Percentiles rank a stretch among this genome's conserved stretches.
Evolutionary conservation across 2,329 filamentous ascomycete genomes (phyloP).

Genomic region (Colletotrichum sidae): DNA sequence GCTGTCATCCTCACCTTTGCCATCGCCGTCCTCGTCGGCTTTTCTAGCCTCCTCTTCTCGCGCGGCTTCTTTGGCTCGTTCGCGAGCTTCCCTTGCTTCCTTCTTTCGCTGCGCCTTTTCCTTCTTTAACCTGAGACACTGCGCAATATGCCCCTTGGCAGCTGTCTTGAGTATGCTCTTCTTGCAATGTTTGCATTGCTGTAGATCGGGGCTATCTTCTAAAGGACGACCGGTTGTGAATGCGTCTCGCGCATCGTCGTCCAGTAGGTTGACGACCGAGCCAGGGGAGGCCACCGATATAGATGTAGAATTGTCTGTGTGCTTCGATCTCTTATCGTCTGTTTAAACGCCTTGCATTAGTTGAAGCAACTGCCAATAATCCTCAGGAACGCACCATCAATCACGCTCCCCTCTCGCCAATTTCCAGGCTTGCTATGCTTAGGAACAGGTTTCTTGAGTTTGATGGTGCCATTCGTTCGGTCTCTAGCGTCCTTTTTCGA

Average conservation of each 20-base stretch:
- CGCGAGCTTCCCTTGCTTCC: conserved; percentile 77
- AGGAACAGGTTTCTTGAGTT: conserved; percentile 71
- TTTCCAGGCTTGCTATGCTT: conserved; percentile 76
- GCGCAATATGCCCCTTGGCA: conserved; percentile 82
- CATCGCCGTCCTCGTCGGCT: conserved; percentile 60
- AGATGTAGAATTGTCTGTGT: conserved; percentile 52
- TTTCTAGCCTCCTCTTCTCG: conserved; percentile 67
- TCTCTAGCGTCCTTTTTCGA: conserved; percentile 65
- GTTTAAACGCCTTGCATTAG: conserved; percentile 4
- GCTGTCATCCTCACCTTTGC: conserved; percentile 62
- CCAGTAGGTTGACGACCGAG: conserved; percentile 74
- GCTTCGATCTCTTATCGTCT: conserved; percentile 68
- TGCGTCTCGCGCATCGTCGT: conserved; percentile 80
- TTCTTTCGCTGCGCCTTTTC: conserved; percentile 84
- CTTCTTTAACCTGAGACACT: conserved; percentile 87
- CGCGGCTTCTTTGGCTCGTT: conserved; percentile 73
- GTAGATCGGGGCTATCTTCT: conserved; percentile 81
- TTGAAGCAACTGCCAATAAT: not conserved
- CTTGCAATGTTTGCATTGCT: conserved; percentile 95
- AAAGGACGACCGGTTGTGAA: conserved; percentile 86
- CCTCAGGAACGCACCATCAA: conserved; percentile 62
- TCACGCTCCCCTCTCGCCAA: conserved; percentile 75
- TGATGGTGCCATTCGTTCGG: conserved; percentile 62
- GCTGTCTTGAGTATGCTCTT: conserved; percentile 83
- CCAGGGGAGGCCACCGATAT: conserved; percentile 59